Base-by-base conservation (phyloP, 2,329 filamentous ascomycete genomes). In the Colletotrichum sublineola region DNA sequence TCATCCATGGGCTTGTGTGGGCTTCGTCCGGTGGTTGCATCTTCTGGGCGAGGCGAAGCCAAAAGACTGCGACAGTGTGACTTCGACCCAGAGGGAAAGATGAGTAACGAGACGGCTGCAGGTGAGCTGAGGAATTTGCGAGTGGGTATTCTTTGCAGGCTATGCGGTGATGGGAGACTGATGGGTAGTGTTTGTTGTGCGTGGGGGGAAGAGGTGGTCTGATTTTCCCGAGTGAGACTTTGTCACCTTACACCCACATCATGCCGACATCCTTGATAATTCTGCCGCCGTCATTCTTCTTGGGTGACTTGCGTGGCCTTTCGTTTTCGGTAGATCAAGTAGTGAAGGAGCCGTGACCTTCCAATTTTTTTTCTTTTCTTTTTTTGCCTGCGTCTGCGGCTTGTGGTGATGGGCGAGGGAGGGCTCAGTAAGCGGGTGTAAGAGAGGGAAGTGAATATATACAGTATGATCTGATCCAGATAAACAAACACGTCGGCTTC, bases 131-230 rank as follows among this genome's bases (percentile, higher is more conserved):
- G 69, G 60, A 72, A 60, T 52, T 48, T 71, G 55, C 58, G 52
- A 52, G 64, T 52, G 52, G 58, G 64, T 52, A 58, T 68, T 52
- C 64, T 42, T 38, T 63, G 64, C 58, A 63, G 57, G 31, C 52
- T 58, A 3, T 46, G 31, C 2, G 42, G 44, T 44, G 8, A 36
- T 14, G 29, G 44, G 48, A 58, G 29, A 65, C 46, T 68, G 52
- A 63, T 68, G 29, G 61, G 44, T 69, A 24, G 60, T 40, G 60
- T 52, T 60, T 42, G 18, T 11, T 68, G 38, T 60, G 66, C 66
- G 53, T 64, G 60, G 40, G 60, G 53, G 58, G 65, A 46, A 64
- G 69, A 72, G 60, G 69, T 72, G 69, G 69, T 72, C 69, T 72
- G 69, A 72, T 68, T 61, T 72, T 69, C 40, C 58, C 58, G 66